Percentiles rank a stretch among this genome's conserved stretches.
phyloP scores from a whole-genome alignment of 768 basidiomycete species.

The Boletus subcaerulescens region DNA sequence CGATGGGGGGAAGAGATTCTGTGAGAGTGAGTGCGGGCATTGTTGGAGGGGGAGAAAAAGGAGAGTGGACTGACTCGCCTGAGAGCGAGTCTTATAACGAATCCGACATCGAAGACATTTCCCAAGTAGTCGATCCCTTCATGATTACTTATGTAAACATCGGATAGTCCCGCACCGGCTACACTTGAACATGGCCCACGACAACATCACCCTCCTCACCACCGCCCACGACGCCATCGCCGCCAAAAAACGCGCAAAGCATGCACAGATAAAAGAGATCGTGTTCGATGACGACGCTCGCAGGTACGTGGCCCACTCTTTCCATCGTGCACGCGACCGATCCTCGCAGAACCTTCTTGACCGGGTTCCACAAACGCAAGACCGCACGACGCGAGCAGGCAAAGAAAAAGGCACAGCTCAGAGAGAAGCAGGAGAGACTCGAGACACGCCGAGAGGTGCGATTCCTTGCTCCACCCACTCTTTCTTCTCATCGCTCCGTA shows the following conservation, averaged over 20 bases:
- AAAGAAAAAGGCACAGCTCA: conserved; percentile 67
- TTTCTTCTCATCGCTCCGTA: conserved; percentile 32
- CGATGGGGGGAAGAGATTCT: neutral
- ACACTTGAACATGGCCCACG: conserved; percentile 27
- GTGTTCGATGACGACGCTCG: conserved; percentile 86
- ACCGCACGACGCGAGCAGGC: conserved; percentile 77
- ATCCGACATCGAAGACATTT: conserved; percentile 25
- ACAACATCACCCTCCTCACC: conserved; percentile 58
- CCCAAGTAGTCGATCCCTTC: conserved; percentile 23
- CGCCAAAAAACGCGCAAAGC: conserved; percentile 63
- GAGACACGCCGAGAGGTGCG: conserved; percentile 78
- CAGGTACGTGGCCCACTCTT: conserved; percentile 42
- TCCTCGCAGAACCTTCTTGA: conserved; percentile 73
- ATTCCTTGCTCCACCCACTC: conserved; percentile 7
- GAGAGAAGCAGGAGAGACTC: conserved; percentile 72
- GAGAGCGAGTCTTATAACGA: conserved; percentile 35
- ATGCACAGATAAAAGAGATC: conserved; percentile 71
- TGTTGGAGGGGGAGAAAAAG: conserved; percentile 13
- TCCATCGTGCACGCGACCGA: conserved; percentile 16
- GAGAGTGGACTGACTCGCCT: conserved; percentile 30
- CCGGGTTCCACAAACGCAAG: conserved; percentile 93
- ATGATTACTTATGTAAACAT: conserved; percentile 20
- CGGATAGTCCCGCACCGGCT: conserved; percentile 15
- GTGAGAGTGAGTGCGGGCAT: conserved; percentile 33
- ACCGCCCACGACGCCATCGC: conserved; percentile 60